These are phyloP conservation scores for Quercus cerris DNA, from an alignment of 306 rosid species.

Conservation along the genomic window DNA sequence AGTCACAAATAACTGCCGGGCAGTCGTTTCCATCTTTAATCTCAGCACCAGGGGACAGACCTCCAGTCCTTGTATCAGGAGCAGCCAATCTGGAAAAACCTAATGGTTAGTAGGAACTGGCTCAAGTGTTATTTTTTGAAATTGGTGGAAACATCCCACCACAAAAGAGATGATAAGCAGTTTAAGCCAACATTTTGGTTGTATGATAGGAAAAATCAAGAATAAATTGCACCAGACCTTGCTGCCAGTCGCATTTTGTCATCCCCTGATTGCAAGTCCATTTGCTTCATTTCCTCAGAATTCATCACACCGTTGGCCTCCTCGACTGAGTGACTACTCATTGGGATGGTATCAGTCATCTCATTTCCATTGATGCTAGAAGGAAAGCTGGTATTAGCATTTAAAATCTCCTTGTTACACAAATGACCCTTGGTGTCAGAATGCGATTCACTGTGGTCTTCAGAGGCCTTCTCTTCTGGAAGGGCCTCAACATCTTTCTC, in stretches of 20 bases:
- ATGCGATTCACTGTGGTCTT: conserved; percentile 20
- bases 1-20: conserved; percentile 55
- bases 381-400: conserved; percentile 28
- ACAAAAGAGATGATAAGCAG: conserved; percentile 11
- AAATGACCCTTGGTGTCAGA: conserved; percentile 27
- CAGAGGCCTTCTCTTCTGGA: conserved; percentile 23
- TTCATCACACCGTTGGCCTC: conserved; percentile 23
- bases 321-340: conserved; percentile 17
- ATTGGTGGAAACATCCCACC: conserved; percentile 23
- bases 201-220: conserved; percentile 18
- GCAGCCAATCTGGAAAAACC: conserved; percentile 47
- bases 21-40: conserved; percentile 50
- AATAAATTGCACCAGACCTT: conserved; percentile 46
- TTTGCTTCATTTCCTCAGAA: conserved; percentile 34
- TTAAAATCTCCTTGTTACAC: conserved; percentile 26
- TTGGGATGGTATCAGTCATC: conserved; percentile 21
- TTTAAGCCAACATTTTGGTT: conserved; percentile 18
- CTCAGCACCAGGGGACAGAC: conserved; percentile 51
- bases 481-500: conserved; percentile 33
- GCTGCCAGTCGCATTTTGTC: conserved; percentile 36
- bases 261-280: conserved; percentile 31
- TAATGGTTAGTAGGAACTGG: conserved; percentile 34
- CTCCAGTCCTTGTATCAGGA: conserved; percentile 40
- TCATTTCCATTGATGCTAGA: conserved; percentile 37
- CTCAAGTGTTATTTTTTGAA: conserved; percentile 23